Base-by-base conservation (phyloP, 2,329 filamentous ascomycete genomes). In the Pseudogymnoascus sp. region DNA sequence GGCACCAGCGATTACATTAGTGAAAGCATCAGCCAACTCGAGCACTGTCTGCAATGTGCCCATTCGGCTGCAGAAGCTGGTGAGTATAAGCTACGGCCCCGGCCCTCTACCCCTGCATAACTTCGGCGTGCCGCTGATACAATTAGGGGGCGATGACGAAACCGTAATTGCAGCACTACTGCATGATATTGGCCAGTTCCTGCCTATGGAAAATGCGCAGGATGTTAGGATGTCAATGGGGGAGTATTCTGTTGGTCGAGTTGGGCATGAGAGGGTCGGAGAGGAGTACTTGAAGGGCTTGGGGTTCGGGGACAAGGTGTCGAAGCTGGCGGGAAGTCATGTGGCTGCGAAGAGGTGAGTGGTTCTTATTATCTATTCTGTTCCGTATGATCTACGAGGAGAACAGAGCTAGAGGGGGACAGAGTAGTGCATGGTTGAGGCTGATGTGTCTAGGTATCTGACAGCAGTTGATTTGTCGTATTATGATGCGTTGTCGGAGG, bases 121-220 rank as follows among this genome's bases (percentile, higher is more conserved):
- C 10, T 44, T 44, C 18, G 5, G 12, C 21, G 40, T 44, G 4
- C 10, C 40, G 35, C 28, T 62, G 25, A 33, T n/a, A 59, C 59
- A 35, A 44, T 4, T 28, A 66, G 65, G 64, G 21, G 64, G 65
- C 12, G 67, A 71, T 42, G 65, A 68, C 12, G 69, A 72, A n/a
- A 72, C 73, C 2, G 66, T 77, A 3, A 68, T 76, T 23, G 76
- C 75, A 0, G 74, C 76, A 6, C 67, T 78, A 8, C 69, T 78
- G 4, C 77, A 78, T 64, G 77, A 78, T 61, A 74, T 77, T 59
- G 76, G 76, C 14, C 75, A 77, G 25, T 75, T 77, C 63, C 72
- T 77, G 12, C 76, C 76, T 2, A 47, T 75, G 1, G 67, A 69
- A 64, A 69, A 63, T 25, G 72, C 65, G 21, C 72, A 67, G 28